Conservation (phyloP, 495 filamentous ascomycete species). For the Penicillium samsonianum region DNA sequence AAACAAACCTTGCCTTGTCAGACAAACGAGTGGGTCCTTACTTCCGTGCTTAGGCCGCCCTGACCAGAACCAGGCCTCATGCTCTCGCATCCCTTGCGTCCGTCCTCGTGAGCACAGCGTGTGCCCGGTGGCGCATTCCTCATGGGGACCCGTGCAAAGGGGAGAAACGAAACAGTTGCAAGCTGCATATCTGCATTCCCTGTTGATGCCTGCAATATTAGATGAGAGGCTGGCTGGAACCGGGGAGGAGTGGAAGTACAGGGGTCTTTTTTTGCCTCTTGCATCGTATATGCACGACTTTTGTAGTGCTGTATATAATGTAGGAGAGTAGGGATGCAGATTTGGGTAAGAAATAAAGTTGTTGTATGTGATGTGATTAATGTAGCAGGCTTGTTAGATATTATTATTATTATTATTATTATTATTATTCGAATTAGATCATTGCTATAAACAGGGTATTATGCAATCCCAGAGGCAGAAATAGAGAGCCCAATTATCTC, state of each 20-base stretch:
- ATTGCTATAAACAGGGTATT: constrained; percentile 5
- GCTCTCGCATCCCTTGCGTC: constrained; percentile 30
- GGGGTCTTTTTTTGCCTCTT: not conserved
- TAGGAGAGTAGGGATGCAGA: not conserved
- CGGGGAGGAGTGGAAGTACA: not conserved
- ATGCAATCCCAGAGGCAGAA: not conserved
- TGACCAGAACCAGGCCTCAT: not conserved
- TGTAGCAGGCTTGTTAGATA: not conserved
- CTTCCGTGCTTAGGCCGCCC: constrained; percentile 10
- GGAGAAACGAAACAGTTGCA: constrained; percentile 13
- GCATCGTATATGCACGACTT: not conserved
- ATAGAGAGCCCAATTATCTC: not conserved
- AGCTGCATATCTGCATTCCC: constrained; percentile 1
- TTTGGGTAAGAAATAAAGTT: not conserved
- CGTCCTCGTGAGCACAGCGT: constrained; percentile 29
- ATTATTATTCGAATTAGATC: not conserved
- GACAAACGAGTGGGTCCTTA: constrained; percentile 16
- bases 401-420: not conserved
- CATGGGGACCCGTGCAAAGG: constrained; percentile 15
- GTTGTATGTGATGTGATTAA: not conserved
- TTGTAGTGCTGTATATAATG: not conserved
- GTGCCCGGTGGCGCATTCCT: constrained; percentile 15
- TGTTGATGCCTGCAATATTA: not conserved
- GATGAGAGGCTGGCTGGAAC: constrained; percentile 3
- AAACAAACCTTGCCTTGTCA: constrained; percentile 18